Conservation (phyloP, 2,329 filamentous ascomycete genomes). For the Didymella arachidicola region DNA sequence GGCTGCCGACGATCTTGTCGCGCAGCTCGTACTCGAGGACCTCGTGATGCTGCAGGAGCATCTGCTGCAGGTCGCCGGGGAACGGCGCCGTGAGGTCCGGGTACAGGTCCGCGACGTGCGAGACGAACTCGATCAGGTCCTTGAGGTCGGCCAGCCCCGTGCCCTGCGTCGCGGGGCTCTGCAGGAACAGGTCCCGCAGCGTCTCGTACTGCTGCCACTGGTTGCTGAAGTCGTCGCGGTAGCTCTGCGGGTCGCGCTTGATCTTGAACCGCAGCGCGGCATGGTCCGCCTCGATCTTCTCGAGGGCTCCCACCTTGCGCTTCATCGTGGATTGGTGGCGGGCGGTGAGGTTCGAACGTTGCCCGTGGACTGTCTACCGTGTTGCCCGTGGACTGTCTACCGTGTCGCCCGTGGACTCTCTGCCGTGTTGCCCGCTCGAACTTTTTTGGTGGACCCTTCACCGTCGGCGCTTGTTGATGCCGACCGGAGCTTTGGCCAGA, state of each 20-base stretch:
- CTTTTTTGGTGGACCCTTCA: conserved; percentile 24
- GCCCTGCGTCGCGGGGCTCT: conserved; percentile 78
- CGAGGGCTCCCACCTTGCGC: conserved; percentile 87
- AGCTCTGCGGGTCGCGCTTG: conserved; percentile 85
- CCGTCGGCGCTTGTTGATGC: not conserved
- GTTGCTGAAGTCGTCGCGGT: conserved; percentile 85
- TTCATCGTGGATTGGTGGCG: conserved; percentile 66
- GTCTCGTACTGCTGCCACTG: conserved; percentile 93
- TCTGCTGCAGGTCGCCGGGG: conserved; percentile 78
- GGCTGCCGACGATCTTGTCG: conserved; percentile 91
- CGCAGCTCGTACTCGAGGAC: conserved; percentile 82
- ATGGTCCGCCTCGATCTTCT: conserved; percentile 82
- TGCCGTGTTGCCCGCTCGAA: not conserved
- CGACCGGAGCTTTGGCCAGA: not conserved
- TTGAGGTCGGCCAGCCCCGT: conserved; percentile 83
- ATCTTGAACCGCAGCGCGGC: conserved; percentile 93
- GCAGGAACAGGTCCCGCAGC: conserved; percentile 88
- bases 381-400: too few species aligned
- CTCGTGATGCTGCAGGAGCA: conserved; percentile 83
- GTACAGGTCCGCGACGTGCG: conserved; percentile 94
- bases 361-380: not conserved
- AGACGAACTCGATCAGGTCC: conserved; percentile 91
- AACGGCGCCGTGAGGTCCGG: conserved; percentile 80
- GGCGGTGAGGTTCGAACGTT: not conserved
- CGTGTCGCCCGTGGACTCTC: not conserved